These are phyloP conservation scores for Tolypocladium album DNA, from an alignment of 2,329 filamentous ascomycete species.

Conservation along the genomic window DNA sequence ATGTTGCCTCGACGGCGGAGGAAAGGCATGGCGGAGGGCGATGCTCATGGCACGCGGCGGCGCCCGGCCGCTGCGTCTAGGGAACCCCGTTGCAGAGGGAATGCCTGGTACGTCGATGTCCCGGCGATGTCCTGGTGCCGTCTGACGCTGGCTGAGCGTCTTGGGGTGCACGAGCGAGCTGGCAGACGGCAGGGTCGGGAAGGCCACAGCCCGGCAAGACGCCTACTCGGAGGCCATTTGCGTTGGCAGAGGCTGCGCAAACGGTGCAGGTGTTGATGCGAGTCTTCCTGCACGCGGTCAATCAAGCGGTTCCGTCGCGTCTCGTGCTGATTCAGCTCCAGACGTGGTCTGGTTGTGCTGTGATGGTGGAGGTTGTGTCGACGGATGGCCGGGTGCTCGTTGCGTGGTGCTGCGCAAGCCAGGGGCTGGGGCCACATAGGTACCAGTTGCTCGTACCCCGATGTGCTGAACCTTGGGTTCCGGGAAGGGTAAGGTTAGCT, in stretches of 20 bases:
- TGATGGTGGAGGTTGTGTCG: background rate
- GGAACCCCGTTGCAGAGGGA: background rate
- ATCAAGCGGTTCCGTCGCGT: background rate
- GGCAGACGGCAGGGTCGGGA: slow-evolving; percentile 4
- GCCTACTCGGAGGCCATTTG: background rate
- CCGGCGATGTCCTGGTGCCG: background rate
- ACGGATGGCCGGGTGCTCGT: background rate
- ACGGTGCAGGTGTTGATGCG: background rate
- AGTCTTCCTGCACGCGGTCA: background rate
- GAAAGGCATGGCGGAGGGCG: slow-evolving; percentile 41
- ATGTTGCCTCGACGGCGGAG: slow-evolving; percentile 50
- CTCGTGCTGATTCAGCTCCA: background rate
- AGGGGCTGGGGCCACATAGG: background rate
- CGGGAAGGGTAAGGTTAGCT: too few species aligned
- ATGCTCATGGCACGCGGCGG: slow-evolving; percentile 26
- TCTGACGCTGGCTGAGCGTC: background rate
- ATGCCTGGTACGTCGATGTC: background rate
- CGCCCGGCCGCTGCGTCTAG: slow-evolving; percentile 8
- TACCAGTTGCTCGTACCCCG: background rate
- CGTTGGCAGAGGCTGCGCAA: background rate
- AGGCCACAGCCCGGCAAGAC: background rate
- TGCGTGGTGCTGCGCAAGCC: background rate
- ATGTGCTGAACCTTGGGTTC: background rate
- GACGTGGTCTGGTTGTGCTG: background rate
- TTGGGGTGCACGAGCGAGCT: too few species aligned